Evolutionary conservation across 2,329 filamentous ascomycete species (phyloP), one percentile per base, ranked within the genome.

Genomic region (Colletotrichum sp.): DNA sequence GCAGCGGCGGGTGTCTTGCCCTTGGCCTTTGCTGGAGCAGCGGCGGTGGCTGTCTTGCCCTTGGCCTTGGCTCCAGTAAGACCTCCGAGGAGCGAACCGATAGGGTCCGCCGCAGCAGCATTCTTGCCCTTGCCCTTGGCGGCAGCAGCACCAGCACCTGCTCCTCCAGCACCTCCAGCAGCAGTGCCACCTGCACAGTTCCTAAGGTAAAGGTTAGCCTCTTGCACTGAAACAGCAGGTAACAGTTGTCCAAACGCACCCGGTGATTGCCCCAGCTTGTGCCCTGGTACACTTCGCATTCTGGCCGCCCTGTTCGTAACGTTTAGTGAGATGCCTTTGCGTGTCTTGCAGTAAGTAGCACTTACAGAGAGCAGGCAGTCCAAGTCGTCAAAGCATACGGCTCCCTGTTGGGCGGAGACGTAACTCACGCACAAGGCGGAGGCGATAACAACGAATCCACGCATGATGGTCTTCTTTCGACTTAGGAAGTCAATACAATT

Each of bases 211-310:
- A n/a, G 12, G 31, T 59, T 12, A 59, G 57, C 27, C 57, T 59
- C 18, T n/a, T 33, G 29, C 18, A 21, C 31, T n/a, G 15, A 11
- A 16, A 11, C 8, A 8, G 27, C 24, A 57, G 24, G 27, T 31
- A 11, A 3, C 16, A 12, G 5, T 27, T 21, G n/a, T n/a, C 38
- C 4, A 13, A 4, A 36, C 8, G 18, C 71, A 73, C 71, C 71
- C 71, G 6, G 67, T 59, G 13, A 73, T 33, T 21, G 61, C 71
- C 7, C 67, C 67, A 13, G 67, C 67, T 27, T 73, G 71, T 43
- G 71, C 71, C 18, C 71, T 73, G 9, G 66, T 43, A 16, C 71
- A 73, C 29, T 73, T 73, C 24, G 71, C 71, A 62, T 73, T 73
- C 34, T 70, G 66, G 13, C 62, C 67, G 7, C 67, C 67, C 67